Percentiles rank a stretch among this genome's conserved stretches.
These are phyloP conservation scores for Schizochytrium sp. DNA, from an alignment of 108 stramenopile species.

Conservation along the genomic window DNA sequence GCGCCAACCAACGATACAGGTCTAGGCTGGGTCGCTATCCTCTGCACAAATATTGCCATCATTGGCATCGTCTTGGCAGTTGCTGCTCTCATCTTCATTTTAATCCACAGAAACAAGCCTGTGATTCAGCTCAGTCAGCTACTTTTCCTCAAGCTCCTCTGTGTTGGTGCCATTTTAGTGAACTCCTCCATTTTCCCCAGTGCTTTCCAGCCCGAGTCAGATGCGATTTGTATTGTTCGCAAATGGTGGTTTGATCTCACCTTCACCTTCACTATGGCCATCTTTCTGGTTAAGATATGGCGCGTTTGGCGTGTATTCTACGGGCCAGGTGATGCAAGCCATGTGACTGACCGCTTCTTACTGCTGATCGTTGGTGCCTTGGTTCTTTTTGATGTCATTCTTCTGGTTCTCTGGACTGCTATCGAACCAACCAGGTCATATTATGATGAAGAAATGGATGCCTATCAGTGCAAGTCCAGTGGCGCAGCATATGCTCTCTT, in stretches of 20 bases:
- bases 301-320: constrained; percentile 58
- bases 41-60: constrained; percentile 56
- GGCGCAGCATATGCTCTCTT: constrained; percentile 21
- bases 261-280: constrained; percentile 29
- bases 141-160: constrained; percentile 39
- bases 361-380: neutral
- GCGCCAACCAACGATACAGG: neutral
- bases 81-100: constrained; percentile 44
- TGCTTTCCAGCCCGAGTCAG: constrained; percentile 47
- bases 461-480: constrained; percentile 30
- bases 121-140: constrained; percentile 58
- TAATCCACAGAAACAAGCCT: constrained; percentile 32
- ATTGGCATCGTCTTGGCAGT: constrained; percentile 33
- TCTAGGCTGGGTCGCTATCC: constrained; percentile 29
- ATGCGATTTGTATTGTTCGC: constrained; percentile 22
- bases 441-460: neutral
- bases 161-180: constrained; percentile 42
- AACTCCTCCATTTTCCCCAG: constrained; percentile 51
- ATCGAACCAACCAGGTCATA: constrained; percentile 10
- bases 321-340: neutral
- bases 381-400: constrained; percentile 5
- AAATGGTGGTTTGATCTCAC: constrained; percentile 56
- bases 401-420: constrained; percentile 46
- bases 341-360: constrained; percentile 25
- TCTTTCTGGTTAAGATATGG: constrained; percentile 52